Evolutionary conservation across 768 basidiomycete species (phyloP), one percentile per base, ranked within the genome.

Genomic region (Infundibulicybe gibba): DNA sequence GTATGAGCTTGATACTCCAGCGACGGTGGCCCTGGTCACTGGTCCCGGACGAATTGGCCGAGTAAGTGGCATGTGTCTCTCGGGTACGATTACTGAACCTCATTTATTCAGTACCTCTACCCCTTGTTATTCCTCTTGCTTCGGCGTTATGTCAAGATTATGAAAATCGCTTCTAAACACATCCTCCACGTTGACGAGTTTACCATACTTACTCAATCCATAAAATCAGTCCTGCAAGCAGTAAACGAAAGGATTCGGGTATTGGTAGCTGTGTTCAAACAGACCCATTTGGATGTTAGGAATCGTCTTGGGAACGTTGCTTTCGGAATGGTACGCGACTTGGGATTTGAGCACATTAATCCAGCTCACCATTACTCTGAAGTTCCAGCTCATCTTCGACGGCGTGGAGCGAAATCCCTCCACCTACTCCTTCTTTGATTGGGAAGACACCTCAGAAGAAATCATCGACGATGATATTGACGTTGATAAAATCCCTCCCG

Each of bases 221-320:
- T 70, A 11, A 59, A 62, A 0, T 65, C 62, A 1, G 52, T 68
- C 12, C 46, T 69, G 2, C 32, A 61, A 6, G 52, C 61, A 6
- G 45, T 68, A 8, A 66, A 69, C 47, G 51, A 65, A 30, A 56
- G 67, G 13, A 57, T 67, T 8, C 58, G 62, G 40, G 63, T 58
- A 32, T 50, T 70, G 1, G 66, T 17, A 66, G 68, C 67, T 13
- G 55, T 69, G 2, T 68, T 67, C 54, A 68, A 66, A 38, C 66
- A 70, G 45, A 66, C 61, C 0, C 58, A 67, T 25, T 52, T 63
- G 2, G 66, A 70, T 44, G 61, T 66, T 2, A 57, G 63, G 46
- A 51, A 59, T 15, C 58, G 59, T 8, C 55, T 70, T 9, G 62
- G 62, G 8, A 70, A 68, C 34, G 65, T 67, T 34, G 67, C 69